Evolutionary conservation across 495 filamentous ascomycete genomes (phyloP), one percentile per base, ranked within the genome.

Genomic region (Cercophora sp.): DNA sequence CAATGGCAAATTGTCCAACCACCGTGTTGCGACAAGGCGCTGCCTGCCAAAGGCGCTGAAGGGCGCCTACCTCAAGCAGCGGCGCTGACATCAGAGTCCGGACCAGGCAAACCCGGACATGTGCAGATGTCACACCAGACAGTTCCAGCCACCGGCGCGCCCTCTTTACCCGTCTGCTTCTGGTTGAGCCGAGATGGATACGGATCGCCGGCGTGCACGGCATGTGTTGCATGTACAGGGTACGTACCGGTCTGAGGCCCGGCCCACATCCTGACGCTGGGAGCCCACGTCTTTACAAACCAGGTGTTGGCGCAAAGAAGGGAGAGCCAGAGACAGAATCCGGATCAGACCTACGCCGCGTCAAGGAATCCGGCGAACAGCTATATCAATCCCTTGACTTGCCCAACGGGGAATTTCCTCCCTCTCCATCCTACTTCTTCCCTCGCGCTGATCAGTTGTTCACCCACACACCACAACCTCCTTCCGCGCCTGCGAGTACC

Each of bases 51-150:
- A 24, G 10, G 22, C 44, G 24, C 25, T 27, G 16, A 15, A 18
- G 13, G 44, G 19, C n/a, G 1, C 3, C 20, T 3, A 19, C 13
- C 37, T 41, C 37, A 9, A 18, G 2, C 13, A 16, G 44, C 4
- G 44, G 10, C 34, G 42, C 29, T 51, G 48, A 51, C 48, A 51
- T 51, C 48, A 51, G 24, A 34, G 44, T 18, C 15, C 24, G 20
- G 44, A 16, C 25, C 27, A 15, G 44, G 32, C 15, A 11, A 50
- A 26, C 47, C 48, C n/a, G n/a, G n/a, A 27, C n/a, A 19, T 8
- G 8, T 8, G 26, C 44, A 34, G 8, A 16, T 47, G 16, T 29
- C 44, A 47, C 8, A 18, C 36, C 36, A 15, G 10, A 39, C 36
- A 20, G 5, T 19, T n/a, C 10, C 36, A 39, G 22, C 36, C 16